Conservation (phyloP, 495 filamentous ascomycete genomes). For the Clohesyomyces aquaticus region DNA sequence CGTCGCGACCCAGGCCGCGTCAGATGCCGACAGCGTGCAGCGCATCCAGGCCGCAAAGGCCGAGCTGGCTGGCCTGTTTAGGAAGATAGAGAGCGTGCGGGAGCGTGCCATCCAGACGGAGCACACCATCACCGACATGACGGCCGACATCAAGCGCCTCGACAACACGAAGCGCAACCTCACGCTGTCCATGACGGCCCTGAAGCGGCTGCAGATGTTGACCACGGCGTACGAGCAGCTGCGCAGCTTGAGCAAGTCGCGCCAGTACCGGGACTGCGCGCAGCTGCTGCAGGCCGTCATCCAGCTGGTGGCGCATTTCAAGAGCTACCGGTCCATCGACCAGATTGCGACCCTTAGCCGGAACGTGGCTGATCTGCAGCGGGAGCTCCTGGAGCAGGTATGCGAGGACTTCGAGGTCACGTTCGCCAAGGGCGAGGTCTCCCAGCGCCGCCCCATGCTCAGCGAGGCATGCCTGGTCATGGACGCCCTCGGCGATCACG, state of each 20-base stretch:
- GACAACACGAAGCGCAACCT: conserved; percentile 96
- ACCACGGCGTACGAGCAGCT: conserved; percentile 98
- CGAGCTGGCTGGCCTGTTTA: conserved; percentile 87
- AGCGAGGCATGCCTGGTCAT: conserved; percentile 89
- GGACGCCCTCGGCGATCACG: conserved; percentile 92
- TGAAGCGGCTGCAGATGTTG: conserved; percentile 97
- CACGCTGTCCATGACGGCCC: conserved; percentile 94
- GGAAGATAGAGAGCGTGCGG: conserved; percentile 93
- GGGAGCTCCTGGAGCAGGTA: conserved; percentile 92
- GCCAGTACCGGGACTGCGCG: conserved; percentile 96
- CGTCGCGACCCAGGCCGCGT: conserved; percentile 79
- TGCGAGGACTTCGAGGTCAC: conserved; percentile 97
- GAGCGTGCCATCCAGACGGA: conserved; percentile 89
- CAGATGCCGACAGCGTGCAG: conserved; percentile 83
- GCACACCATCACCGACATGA: conserved; percentile 97
- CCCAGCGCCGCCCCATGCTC: conserved; percentile 68
- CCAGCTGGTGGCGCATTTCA: conserved; percentile 98
- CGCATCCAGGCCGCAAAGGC: conserved; percentile 88
- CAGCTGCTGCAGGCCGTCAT: conserved; percentile 93
- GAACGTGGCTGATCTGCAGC: conserved; percentile 91
- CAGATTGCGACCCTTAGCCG: conserved; percentile 93
- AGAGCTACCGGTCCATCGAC: conserved; percentile 94
- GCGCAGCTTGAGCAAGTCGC: conserved; percentile 74
- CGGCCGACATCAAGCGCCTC: conserved; percentile 96
- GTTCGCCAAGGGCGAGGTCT: conserved; percentile 88